These are phyloP conservation scores for Candida ascalaphidarum DNA, from an alignment of 805 yeast species.

Conservation along the genomic window DNA sequence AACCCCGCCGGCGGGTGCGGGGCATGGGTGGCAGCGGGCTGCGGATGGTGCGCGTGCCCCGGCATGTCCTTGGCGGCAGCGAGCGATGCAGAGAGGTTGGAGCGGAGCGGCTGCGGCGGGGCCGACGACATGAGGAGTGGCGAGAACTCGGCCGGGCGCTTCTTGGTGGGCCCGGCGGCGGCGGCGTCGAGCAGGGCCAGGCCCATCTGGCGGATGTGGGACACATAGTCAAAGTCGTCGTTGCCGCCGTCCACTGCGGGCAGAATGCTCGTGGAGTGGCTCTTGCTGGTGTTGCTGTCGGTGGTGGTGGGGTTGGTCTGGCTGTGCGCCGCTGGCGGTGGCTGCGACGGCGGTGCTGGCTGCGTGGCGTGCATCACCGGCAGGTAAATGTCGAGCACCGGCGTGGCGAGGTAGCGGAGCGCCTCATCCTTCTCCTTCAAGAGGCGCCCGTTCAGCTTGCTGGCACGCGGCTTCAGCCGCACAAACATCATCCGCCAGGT, in stretches of 20 bases:
- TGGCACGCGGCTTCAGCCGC: too few relatives aligned
- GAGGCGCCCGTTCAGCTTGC: not conserved
- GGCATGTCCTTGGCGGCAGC: slow-evolving; percentile 9
- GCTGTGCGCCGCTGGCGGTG: slow-evolving; percentile 1
- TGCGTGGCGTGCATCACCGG: not conserved
- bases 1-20: slow-evolving; percentile 5
- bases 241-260: slow-evolving; percentile 32
- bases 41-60: not conserved
- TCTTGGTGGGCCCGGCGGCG: slow-evolving; percentile 5
- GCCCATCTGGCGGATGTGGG: slow-evolving; percentile 53
- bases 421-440: slow-evolving; percentile 2
- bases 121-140: not conserved
- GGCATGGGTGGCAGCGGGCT: not conserved
- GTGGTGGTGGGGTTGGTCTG: slow-evolving; percentile 1
- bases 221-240: slow-evolving; percentile 56
- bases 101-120: slow-evolving; percentile 1
- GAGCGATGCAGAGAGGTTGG: slow-evolving; percentile 8
- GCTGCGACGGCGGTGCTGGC: not conserved
- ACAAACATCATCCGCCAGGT: slow-evolving; percentile 87
- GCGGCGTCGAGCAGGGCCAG: slow-evolving; percentile 15
- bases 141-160: not conserved
- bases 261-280: not conserved
- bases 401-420: slow-evolving; percentile 3
- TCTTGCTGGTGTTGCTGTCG: slow-evolving; percentile 2
- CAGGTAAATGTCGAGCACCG: not conserved